Evolutionary conservation across 148 eudicot species (phyloP), one percentile per base, ranked within the genome.

Genomic region (Rheum nobile): DNA sequence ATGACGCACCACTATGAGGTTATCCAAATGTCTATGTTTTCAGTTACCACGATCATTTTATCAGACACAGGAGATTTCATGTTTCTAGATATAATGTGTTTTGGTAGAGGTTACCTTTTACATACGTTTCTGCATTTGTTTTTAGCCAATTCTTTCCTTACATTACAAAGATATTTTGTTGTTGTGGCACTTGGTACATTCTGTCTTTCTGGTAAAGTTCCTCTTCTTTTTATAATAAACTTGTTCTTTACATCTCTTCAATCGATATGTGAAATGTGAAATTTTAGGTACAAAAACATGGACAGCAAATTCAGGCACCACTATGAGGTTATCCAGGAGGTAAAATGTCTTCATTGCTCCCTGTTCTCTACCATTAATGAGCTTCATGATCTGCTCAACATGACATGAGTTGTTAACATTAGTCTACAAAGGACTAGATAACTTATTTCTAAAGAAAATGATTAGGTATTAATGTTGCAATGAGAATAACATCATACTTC

Each of bases 241-340:
- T 6, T 43, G 37, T 72, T 39, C 35, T 48, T 71, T 2, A 72
- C 24, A 17, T 29, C 22, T 67, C 13, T 11, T 39, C 38, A 0
- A n/a, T n/a, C n/a, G n/a, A 16, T 71, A n/a, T n/a, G n/a, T n/a
- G n/a, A n/a, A n/a, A 7, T 71, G 54, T 24, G 32, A 71, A 43
- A 57, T 78, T 34, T 71, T 71, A 94, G 98, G 93, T 94, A 94
- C 84, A 86, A 85, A 82, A 84, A 80, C 71, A 88, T 94, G 90
- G 80, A 81, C 81, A 79, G 89, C n/a, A n/a, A n/a, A n/a, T n/a
- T n/a, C n/a, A n/a, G n/a, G n/a, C n/a, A n/a, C n/a, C n/a, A n/a
- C n/a, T 94, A 94, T 79, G 98, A 94, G 83, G 92, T 94, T 73
- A 92, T 92, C 78, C 96, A 88, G 79, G 96, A 92, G 96, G 98